Conservation (phyloP, 2,329 filamentous ascomycete genomes). For the Westerdykella sp. region DNA sequence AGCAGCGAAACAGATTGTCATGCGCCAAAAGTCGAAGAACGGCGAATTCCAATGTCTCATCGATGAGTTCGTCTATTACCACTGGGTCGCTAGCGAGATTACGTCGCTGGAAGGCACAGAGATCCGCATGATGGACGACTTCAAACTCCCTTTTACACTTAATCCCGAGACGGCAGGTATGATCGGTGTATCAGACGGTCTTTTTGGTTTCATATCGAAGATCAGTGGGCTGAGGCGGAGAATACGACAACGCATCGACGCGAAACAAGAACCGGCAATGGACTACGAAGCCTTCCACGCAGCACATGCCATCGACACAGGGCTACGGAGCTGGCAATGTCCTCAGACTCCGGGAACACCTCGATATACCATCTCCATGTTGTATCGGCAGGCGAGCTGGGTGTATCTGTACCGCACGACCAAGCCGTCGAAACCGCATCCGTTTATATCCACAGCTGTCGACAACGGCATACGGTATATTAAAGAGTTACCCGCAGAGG, state of each 20-base stretch:
- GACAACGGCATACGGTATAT: constrained; percentile 54
- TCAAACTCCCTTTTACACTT: constrained; percentile 51
- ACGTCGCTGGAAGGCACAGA: constrained; percentile 51
- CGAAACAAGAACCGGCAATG: constrained; percentile 59
- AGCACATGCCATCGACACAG: constrained; percentile 68
- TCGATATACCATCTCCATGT: constrained; percentile 52
- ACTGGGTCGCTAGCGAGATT: constrained; percentile 56
- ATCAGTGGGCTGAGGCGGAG: constrained; percentile 71
- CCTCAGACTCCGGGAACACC: constrained; percentile 46
- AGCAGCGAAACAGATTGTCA: constrained; percentile 66
- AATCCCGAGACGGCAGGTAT: constrained; percentile 55
- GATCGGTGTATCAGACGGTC: constrained; percentile 73
- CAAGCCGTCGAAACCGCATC: constrained; percentile 49
- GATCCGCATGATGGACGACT: constrained; percentile 48
- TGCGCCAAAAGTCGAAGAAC: constrained; percentile 53
- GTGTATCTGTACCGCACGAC: constrained; percentile 59
- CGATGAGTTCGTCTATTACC: constrained; percentile 77
- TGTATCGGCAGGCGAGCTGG: constrained; percentile 59
- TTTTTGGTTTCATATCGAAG: constrained; percentile 71
- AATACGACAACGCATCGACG: constrained; percentile 61
- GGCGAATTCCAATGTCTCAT: constrained; percentile 66
- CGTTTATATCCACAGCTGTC: constrained; percentile 52
- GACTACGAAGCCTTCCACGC: constrained; percentile 67
- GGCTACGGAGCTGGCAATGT: constrained; percentile 69
- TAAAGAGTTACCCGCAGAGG: constrained; percentile 48